phyloP scores from a whole-genome alignment of 2,329 filamentous ascomycete species.

The Trichoderma harzianum region DNA sequence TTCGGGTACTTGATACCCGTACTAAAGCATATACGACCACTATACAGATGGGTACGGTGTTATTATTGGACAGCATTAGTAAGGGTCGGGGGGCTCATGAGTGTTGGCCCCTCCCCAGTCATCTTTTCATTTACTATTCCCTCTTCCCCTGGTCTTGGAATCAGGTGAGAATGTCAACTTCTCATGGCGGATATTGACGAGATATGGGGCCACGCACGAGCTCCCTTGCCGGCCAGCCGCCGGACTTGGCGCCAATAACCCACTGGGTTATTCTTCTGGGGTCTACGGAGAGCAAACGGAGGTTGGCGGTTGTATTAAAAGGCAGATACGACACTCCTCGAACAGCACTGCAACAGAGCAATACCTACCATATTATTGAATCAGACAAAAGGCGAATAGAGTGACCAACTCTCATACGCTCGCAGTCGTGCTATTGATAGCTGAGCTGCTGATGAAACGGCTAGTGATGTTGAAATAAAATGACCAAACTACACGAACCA shows the following conservation, averaged over 20 bases:
- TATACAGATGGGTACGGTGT: neutral
- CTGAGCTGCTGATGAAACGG: neutral
- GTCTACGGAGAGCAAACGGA: neutral
- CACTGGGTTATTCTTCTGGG: neutral
- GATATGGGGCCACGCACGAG: neutral
- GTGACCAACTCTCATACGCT: neutral
- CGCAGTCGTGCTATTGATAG: neutral
- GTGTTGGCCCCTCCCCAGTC: neutral
- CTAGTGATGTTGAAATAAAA: neutral
- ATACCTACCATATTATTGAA: neutral
- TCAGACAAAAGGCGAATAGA: neutral
- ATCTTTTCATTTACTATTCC: neutral
- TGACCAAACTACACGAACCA: neutral
- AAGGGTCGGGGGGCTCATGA: neutral
- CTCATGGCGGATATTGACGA: neutral
- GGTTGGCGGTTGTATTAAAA: neutral
- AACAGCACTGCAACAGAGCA: neutral
- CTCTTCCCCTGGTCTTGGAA: slow-evolving; percentile 13
- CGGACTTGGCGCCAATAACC: neutral
- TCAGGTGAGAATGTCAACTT: slow-evolving; percentile 13
- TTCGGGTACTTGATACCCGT: neutral
- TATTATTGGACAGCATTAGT: neutral
- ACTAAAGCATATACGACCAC: neutral
- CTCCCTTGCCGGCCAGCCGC: neutral
- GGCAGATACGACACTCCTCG: neutral